These are phyloP conservation scores for Aspergillus latus DNA, from an alignment of 2,329 filamentous ascomycete genomes.

Conservation along the genomic window DNA sequence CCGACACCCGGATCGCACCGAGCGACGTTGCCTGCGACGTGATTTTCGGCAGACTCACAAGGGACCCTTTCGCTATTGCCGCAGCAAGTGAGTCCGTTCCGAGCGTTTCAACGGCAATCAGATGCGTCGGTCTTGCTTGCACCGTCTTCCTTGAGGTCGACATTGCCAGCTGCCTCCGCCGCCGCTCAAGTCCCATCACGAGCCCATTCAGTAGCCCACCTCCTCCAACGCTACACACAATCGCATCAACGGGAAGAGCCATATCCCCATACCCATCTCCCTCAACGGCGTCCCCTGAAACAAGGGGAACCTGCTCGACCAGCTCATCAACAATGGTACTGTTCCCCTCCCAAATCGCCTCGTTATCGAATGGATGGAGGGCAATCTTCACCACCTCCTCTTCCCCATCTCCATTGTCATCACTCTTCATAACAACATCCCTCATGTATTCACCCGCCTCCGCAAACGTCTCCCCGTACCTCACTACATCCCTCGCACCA, in stretches of 20 bases:
- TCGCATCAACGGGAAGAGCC: constrained; percentile 58
- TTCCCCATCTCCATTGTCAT: constrained; percentile 18
- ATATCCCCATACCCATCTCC: constrained; percentile 25
- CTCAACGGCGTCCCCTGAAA: constrained; percentile 33
- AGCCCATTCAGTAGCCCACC: constrained; percentile 78
- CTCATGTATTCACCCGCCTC: constrained; percentile 69
- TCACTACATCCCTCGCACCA: constrained; percentile 65
- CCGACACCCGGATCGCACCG: constrained; percentile 70
- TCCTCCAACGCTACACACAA: constrained; percentile 78
- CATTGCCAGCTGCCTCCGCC: constrained; percentile 26
- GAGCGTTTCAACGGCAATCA: constrained; percentile 73
- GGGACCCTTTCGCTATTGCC: constrained; percentile 54
- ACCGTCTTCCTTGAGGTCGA: background rate
- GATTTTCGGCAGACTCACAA: constrained; percentile 68
- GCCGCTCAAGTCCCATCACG: constrained; percentile 64
- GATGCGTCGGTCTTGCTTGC: constrained; percentile 40
- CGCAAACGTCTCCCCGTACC: constrained; percentile 66
- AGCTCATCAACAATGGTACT: constrained; percentile 48
- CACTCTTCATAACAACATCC: constrained; percentile 46
- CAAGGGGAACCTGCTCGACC: constrained; percentile 40
- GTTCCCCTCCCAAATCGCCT: constrained; percentile 48
- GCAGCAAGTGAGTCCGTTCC: constrained; percentile 70
- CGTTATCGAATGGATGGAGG: constrained; percentile 47
- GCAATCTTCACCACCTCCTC: constrained; percentile 39
- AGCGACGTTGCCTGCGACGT: constrained; percentile 74